Evolutionary conservation across 768 basidiomycete species (phyloP).

Genomic region (Boletus vinaceobasis): DNA sequence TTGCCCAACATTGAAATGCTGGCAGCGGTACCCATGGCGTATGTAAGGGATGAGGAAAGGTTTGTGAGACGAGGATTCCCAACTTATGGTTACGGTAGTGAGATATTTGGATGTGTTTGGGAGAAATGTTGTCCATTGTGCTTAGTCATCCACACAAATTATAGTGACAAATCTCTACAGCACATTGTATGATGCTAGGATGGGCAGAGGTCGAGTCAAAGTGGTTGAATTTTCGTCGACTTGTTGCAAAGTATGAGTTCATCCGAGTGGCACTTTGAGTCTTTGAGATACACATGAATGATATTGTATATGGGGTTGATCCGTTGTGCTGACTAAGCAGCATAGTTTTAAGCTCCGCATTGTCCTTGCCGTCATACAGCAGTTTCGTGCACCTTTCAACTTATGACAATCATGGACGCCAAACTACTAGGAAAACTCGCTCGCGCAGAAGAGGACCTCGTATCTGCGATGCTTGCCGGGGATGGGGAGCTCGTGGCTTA

Average conservation of each 20-base stretch:
- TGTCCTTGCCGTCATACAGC: neutral
- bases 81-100: no score
- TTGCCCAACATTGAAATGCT: neutral
- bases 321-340: neutral
- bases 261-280: neutral
- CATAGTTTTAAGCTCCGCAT: neutral
- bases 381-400: neutral
- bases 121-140: neutral
- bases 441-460: neutral
- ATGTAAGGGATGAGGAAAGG: neutral
- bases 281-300: neutral
- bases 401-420: neutral
- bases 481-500: neutral
- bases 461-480: neutral
- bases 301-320: no score
- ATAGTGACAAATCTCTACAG: neutral
- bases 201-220: neutral
- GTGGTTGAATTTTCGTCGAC: neutral
- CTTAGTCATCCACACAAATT: neutral
- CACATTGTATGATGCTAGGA: neutral
- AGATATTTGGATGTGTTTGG: neutral
- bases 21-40: neutral
- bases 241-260: neutral
- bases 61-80: neutral
- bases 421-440: neutral